phyloP scores from a whole-genome alignment of 1,284 basidiomycete genomes.

The Sporisorium exsertum region DNA sequence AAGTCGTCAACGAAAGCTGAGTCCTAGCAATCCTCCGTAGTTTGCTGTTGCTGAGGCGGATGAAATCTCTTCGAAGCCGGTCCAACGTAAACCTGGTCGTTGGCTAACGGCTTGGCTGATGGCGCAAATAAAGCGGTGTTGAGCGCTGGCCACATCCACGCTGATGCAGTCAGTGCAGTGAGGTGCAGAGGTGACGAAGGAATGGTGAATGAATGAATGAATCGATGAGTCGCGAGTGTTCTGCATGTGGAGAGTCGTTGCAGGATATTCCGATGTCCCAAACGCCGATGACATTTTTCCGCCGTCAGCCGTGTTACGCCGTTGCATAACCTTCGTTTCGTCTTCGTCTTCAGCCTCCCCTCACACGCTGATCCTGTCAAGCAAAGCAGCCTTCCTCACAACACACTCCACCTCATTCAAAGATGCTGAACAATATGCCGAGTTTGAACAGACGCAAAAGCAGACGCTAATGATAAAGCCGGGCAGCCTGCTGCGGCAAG shows the following conservation, averaged over 20 bases:
- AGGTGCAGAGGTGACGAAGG: neutral
- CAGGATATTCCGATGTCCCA: neutral
- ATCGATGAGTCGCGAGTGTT: neutral
- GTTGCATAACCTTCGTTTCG: neutral
- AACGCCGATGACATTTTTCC: neutral
- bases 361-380: neutral
- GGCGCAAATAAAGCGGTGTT: neutral
- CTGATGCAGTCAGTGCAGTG: neutral
- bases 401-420: neutral
- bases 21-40: neutral
- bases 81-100: neutral
- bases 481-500: constrained; percentile 9
- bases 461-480: neutral
- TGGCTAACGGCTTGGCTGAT: neutral
- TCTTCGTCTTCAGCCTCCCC: neutral
- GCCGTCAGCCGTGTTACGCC: constrained; percentile 2
- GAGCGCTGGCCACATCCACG: neutral
- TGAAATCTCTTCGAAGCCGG: neutral
- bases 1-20: neutral
- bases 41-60: neutral
- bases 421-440: neutral
- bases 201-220: neutral
- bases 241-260: neutral
- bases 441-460: neutral
- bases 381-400: neutral